Conservation (phyloP, 257 asterid genomes). For the Eucommia ulmoides region DNA sequence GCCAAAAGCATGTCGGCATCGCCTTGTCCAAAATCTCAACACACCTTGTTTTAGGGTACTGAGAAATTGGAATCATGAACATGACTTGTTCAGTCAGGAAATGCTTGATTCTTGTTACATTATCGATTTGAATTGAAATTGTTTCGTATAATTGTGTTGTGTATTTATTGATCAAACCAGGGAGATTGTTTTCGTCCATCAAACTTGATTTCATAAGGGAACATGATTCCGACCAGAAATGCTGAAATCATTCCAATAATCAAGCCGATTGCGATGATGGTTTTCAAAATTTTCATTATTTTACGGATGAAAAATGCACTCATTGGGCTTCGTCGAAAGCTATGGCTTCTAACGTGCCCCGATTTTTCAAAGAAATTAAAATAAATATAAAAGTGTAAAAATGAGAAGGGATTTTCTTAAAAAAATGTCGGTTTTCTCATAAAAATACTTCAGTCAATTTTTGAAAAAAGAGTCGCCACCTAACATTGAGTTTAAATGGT, state of each 20-base stretch:
- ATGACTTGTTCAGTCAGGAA: constrained; percentile 82
- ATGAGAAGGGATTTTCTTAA: too few relatives aligned
- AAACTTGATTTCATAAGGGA: constrained; percentile 71
- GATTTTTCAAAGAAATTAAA: too few relatives aligned
- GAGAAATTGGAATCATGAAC: constrained; percentile 72
- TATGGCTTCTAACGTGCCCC: constrained; percentile 67
- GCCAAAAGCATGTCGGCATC: constrained; percentile 70
- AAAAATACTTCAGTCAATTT: too few relatives aligned
- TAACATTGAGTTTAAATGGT: too few relatives aligned
- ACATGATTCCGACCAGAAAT: constrained; percentile 54
- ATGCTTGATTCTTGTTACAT: constrained; percentile 57
- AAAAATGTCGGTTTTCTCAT: too few relatives aligned
- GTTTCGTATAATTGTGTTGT: constrained; percentile 66
- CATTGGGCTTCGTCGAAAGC: constrained; percentile 53
- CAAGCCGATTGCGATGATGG: constrained; percentile 73
- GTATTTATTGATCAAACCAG: constrained; percentile 79
- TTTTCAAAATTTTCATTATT: constrained; percentile 53
- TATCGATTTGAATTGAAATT: constrained; percentile 66
- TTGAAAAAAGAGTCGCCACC: too few relatives aligned
- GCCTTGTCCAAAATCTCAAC: constrained; percentile 83
- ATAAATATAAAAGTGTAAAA: too few relatives aligned
- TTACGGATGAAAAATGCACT: constrained; percentile 65
- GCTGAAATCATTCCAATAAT: constrained; percentile 70
- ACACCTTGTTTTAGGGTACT: constrained; percentile 53
- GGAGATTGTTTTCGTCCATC: constrained; percentile 93